Percentiles rank a stretch among this genome's conserved stretches.
Evolutionary conservation across 2,329 filamentous ascomycete genomes (phyloP).

Genomic region (Arthrinium puccinioides): DNA sequence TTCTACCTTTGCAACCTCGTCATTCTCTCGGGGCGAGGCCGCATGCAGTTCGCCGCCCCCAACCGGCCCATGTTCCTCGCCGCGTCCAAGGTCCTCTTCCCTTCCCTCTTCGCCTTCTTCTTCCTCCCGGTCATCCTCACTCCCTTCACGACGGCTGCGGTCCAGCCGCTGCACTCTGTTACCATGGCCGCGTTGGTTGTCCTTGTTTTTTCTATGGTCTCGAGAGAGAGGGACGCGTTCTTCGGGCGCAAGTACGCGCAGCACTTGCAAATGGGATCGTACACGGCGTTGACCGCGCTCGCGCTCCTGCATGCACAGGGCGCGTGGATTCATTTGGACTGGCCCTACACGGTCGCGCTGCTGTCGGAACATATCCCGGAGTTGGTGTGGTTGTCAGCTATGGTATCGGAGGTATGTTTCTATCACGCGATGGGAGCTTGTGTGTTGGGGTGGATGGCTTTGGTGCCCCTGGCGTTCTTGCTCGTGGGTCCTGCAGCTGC

Average conservation of each 20-base stretch:
- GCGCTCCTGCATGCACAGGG: neutral
- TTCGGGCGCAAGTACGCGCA: neutral
- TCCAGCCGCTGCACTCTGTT: neutral
- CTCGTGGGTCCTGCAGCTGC: slow-evolving; percentile 8
- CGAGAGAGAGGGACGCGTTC: neutral
- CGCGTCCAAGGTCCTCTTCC: neutral
- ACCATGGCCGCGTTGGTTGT: neutral
- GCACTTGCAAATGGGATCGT: neutral
- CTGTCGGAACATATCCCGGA: neutral
- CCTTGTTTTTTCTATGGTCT: neutral
- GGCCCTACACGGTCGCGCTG: neutral
- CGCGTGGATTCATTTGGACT: neutral
- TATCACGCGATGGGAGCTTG: neutral
- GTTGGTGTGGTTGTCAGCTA: neutral
- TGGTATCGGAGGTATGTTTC: slow-evolving; percentile 1
- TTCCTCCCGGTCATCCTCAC: neutral
- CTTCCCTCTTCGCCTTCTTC: neutral
- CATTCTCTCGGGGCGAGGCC: neutral
- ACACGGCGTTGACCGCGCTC: neutral
- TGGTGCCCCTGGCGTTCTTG: slow-evolving; percentile 1
- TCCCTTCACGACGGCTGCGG: neutral
- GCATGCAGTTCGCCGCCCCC: neutral
- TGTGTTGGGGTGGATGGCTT: neutral
- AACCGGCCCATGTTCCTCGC: neutral
- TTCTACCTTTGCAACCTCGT: neutral